Conservation (phyloP, 148 eudicot species). For the Dianthus caryophyllus region DNA sequence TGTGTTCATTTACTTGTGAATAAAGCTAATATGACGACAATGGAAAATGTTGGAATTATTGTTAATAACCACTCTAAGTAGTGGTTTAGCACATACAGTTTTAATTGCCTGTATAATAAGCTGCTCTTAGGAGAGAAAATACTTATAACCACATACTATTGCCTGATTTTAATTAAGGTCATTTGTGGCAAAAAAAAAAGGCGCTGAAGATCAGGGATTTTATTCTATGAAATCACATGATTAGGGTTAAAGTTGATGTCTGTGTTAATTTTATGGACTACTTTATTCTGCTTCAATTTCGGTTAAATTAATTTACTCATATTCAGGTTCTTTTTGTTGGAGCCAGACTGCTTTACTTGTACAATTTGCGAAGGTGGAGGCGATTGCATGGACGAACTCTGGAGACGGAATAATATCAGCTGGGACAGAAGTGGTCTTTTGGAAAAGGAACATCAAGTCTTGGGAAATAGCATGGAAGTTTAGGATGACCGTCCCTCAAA, state of each 20-base stretch:
- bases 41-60: no score
- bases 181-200: no score
- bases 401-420: slow-evolving; percentile 87
- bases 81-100: not conserved
- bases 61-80: no score
- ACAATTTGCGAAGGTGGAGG: slow-evolving; percentile 69
- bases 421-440: slow-evolving; percentile 74
- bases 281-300: slow-evolving; percentile 20
- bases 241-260: not conserved
- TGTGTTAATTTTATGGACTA: slow-evolving; percentile 7
- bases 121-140: no score
- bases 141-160: not conserved
- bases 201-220: not conserved
- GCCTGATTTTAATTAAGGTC: not conserved
- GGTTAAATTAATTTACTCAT: slow-evolving; percentile 72
- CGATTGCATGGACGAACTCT: slow-evolving; percentile 83
- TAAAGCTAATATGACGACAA: no score
- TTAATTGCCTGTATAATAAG: not conserved
- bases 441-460: slow-evolving; percentile 60
- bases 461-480: slow-evolving; percentile 96
- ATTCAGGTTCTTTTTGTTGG: slow-evolving; percentile 99
- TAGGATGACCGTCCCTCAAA: slow-evolving; percentile 55
- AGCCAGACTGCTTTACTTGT: slow-evolving; percentile 89
- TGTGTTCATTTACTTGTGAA: not conserved
- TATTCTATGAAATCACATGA: not conserved